These are phyloP conservation scores for Komagataella populi DNA, from an alignment of 805 yeast genomes.

Conservation along the genomic window DNA sequence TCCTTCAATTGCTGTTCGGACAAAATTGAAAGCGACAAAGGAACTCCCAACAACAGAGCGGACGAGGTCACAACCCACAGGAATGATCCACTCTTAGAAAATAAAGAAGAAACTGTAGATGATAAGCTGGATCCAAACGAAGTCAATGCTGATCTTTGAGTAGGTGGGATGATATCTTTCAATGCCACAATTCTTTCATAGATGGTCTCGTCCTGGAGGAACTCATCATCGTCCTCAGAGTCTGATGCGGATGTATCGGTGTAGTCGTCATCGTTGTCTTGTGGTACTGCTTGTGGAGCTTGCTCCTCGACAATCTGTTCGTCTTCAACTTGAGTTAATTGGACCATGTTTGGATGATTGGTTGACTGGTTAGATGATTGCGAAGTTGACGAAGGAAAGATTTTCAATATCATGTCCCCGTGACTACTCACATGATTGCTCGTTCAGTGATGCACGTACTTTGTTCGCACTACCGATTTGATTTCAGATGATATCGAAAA, in stretches of 20 bases:
- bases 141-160: slow-evolving; percentile 46
- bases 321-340: slow-evolving; percentile 61
- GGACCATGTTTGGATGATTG: slow-evolving; percentile 42
- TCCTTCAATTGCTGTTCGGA: slow-evolving; percentile 90
- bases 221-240: slow-evolving; percentile 49
- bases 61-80: slow-evolving; percentile 83
- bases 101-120: slow-evolving; percentile 29
- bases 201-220: slow-evolving; percentile 73
- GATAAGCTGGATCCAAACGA: slow-evolving; percentile 19
- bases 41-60: slow-evolving; percentile 80
- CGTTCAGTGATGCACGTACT: no score
- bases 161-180: slow-evolving; percentile 84
- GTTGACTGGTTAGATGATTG: background rate
- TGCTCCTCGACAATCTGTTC: slow-evolving; percentile 25
- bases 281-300: slow-evolving; percentile 15
- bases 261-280: slow-evolving; percentile 22
- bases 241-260: slow-evolving; percentile 20
- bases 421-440: background rate
- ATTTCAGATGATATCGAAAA: no score
- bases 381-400: background rate
- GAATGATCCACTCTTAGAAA: slow-evolving; percentile 54
- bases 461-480: background rate
- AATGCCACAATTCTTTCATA: slow-evolving; percentile 83
- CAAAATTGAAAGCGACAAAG: slow-evolving; percentile 77
- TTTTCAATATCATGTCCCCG: background rate